Evolutionary conservation across 495 filamentous ascomycete genomes (phyloP), one percentile per base, ranked within the genome.

Genomic region (Recurvomyces mirabilis): DNA sequence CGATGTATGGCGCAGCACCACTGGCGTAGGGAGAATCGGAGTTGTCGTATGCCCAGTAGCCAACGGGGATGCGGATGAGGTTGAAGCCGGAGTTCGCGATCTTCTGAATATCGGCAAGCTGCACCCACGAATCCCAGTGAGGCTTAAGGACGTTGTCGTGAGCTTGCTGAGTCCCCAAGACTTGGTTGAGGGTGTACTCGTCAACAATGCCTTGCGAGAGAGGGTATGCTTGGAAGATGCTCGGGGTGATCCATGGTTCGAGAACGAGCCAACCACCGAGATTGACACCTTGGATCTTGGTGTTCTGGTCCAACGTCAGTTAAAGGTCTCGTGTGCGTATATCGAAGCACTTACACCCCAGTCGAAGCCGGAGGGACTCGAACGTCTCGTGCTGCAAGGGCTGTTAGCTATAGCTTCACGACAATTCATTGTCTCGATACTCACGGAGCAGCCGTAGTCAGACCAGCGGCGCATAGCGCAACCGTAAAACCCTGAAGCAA

Each of bases 1-100:
- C 69, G 11, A 72, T 47, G 47, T 71, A 70, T 1, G 43, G 38
- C 17, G 67, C 68, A 12, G 69, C 69, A 13, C 69, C 69, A 47
- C 59, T 54, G 9, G 68, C 58, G 47, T 67, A 72, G 0, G 69
- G 69, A 14, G 69, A 55, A 17, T 60, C 58, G 30, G 55, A 57
- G 26, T 67, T 66, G 38, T 69, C 55, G 41, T 60, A 70, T 11
- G 69, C 69, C 69, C 69, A 72, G 51, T 63, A 71, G 14, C 68
- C 68, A 43, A 72, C 55, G 0, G 68, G 68, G 38, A 72, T 69
- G 7, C 68, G 62, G n/a, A 72, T 61, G 6, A 65, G 38, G 51
- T 72, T 72, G 64, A 72, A 69, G 1, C 69, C 68, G 15, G 63
- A 57, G 12, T 57, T 38, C 10, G 52, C 52, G 37, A 72, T 72